phyloP scores from a whole-genome alignment of 306 rosid genomes.

The Vigna hirtella region DNA sequence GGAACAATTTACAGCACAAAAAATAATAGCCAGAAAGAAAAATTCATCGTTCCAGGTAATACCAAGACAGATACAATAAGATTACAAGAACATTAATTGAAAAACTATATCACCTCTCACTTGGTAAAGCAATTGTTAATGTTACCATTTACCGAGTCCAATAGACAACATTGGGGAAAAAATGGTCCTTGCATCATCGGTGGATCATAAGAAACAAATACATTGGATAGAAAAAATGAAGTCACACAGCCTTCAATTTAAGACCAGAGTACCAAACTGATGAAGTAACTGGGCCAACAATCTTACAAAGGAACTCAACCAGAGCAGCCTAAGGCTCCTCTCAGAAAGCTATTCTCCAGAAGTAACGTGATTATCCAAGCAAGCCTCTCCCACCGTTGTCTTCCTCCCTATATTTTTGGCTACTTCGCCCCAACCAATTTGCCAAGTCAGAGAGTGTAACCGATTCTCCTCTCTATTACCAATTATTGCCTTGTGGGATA shows the following conservation, averaged over 20 bases:
- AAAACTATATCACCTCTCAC: not conserved
- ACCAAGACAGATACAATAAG: slow-evolving; percentile 2
- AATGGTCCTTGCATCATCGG: slow-evolving; percentile 12
- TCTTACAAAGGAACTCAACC: not conserved
- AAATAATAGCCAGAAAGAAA: slow-evolving; percentile 11
- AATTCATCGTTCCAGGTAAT: not conserved
- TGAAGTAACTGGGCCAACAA: not conserved
- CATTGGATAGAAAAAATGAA: not conserved
- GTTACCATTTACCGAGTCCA: slow-evolving; percentile 26
- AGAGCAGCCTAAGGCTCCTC: not conserved
- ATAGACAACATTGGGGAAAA: not conserved
- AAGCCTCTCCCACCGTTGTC: not conserved
- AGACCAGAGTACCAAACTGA: slow-evolving; percentile 4
- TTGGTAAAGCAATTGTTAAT: not conserved
- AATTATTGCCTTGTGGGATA: not conserved
- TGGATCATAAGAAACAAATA: slow-evolving; percentile 13
- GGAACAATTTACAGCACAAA: slow-evolving; percentile 13
- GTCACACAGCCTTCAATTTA: slow-evolving; percentile 1
- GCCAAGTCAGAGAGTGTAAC: not conserved
- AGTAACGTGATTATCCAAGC: not conserved
- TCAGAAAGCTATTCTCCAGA: not conserved
- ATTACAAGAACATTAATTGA: not conserved
- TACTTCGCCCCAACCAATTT: slow-evolving; percentile 1
- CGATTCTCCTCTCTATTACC: not conserved
- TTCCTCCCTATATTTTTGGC: not conserved